Base-by-base conservation (phyloP, 176 grass and related monocot species). In the Urochloa ruziziensis region DNA sequence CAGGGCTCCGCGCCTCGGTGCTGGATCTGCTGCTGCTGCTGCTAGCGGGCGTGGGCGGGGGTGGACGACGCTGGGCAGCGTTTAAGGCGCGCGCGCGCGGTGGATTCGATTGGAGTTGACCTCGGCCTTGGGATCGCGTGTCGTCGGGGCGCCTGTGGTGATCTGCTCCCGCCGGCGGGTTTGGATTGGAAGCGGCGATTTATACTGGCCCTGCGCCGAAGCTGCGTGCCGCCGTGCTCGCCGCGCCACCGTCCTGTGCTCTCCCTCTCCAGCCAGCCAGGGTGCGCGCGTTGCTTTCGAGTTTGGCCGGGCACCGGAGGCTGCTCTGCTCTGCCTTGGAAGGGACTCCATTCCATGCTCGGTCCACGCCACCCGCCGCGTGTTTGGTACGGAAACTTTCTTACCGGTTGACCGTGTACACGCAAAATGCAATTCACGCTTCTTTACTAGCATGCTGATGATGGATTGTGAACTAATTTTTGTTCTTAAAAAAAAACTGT, bases 1-100 rank as follows among this genome's bases (percentile, higher is more conserved):
- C 93, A 94, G 88, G 56, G 82, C 84, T 86, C 47, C 68, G 36
- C 36, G 36, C 36, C 36, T 37, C 70, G 40, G 43, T 40, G 82
- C 56, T 46, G 83, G 83, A 85, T 85, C 83, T 85, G 81, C 33
- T 62, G 74, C 53, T 21, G 72, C 70, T 19, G 70, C 70, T 51
- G 7, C 43, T 25, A 46, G 69, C 36, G 37, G 10, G 39, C 39
- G 39, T 10, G 6, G 39, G 39, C 36, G 32, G 51, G 62, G 19
- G 33, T 0, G 64, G 77, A 40, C 32, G 27, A 36, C 56, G 15
- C 16, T 10, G 39, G 60, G 32, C 33, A 4, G 30, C 47, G 81
- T 51, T 62, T 35, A 51, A 39, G 29, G 49, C 59, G 65, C 24
- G 44, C 43, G 16, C n/a, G 37, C 62, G 23, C 33, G 13, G 35